These are phyloP conservation scores for Boletellus emodensis DNA, from an alignment of 768 basidiomycete species.

Conservation along the genomic window DNA sequence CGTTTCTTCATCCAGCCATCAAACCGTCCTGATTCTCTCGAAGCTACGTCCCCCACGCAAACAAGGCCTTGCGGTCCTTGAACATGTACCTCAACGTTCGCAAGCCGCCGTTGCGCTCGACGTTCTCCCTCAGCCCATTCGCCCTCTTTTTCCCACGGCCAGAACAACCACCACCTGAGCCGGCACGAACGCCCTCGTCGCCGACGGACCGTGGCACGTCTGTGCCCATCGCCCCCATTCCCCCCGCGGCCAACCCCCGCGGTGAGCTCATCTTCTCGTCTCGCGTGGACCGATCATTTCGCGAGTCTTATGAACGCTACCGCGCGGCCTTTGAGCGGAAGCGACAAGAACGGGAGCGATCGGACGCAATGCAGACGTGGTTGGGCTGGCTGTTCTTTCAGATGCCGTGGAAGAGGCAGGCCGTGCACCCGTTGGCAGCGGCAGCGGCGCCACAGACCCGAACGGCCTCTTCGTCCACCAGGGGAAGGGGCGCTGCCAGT, in stretches of 20 bases:
- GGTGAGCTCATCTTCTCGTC: slow-evolving; percentile 97
- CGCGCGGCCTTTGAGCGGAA: slow-evolving; percentile 80
- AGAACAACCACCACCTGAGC: slow-evolving; percentile 13
- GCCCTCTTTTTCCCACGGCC: slow-evolving; percentile 35
- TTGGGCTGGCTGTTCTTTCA: slow-evolving; percentile 27
- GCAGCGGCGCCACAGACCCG: slow-evolving; percentile 17
- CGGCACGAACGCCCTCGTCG: slow-evolving; percentile 20
- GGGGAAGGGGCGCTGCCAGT: slow-evolving; percentile 25
- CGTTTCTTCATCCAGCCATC: slow-evolving; percentile 7
- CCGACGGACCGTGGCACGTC: slow-evolving; percentile 43
- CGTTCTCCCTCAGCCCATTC: slow-evolving; percentile 42
- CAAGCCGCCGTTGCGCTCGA: slow-evolving; percentile 65
- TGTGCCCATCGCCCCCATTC: slow-evolving; percentile 62
- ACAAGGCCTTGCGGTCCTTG: slow-evolving; percentile 83
- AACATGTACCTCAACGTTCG: slow-evolving; percentile 98
- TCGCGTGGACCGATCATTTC: slow-evolving; percentile 74
- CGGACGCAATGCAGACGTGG: slow-evolving; percentile 30
- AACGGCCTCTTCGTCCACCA: slow-evolving; percentile 21
- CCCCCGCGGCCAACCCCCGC: slow-evolving; percentile 83
- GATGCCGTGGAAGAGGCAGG: slow-evolving; percentile 27
- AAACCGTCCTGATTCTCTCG: slow-evolving; percentile 12
- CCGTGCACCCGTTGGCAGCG: slow-evolving; percentile 1
- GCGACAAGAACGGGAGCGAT: slow-evolving; percentile 59
- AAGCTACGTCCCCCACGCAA: slow-evolving; percentile 96
- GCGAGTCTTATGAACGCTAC: slow-evolving; percentile 92